phyloP scores from a whole-genome alignment of 495 filamentous ascomycete genomes.

The Xylaria curta region DNA sequence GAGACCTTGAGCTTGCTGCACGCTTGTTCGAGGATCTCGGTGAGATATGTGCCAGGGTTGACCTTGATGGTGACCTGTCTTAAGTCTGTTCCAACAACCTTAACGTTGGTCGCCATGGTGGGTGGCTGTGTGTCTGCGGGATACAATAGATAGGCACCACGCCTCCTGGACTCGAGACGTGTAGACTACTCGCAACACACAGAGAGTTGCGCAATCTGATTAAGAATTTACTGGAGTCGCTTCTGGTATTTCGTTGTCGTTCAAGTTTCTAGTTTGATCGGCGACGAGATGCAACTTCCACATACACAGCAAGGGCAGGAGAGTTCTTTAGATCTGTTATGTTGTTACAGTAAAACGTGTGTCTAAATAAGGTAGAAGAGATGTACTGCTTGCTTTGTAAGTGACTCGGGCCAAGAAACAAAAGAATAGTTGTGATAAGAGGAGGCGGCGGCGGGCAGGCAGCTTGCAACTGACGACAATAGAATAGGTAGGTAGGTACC shows the following conservation, averaged over 20 bases:
- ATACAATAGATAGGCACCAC: not conserved
- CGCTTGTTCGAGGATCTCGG: constrained; percentile 84
- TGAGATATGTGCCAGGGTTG: constrained; percentile 75
- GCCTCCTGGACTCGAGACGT: not conserved
- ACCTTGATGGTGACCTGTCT: constrained; percentile 81
- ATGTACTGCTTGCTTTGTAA: not conserved
- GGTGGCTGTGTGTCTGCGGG: constrained; percentile 25
- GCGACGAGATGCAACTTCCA: not conserved
- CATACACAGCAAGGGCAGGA: not conserved
- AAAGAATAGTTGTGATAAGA: not conserved
- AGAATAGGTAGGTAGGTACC: constrained; percentile 28
- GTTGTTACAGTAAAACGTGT: not conserved
- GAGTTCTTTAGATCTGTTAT: not conserved
- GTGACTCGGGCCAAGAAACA: not conserved
- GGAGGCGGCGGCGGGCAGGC: constrained; percentile 20
- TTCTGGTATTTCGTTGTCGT: not conserved
- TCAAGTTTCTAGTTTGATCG: not conserved
- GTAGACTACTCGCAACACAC: not conserved
- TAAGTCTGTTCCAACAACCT: constrained; percentile 80
- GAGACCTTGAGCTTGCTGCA: constrained; percentile 78
- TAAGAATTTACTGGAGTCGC: not conserved
- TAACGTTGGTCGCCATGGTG: constrained; percentile 85
- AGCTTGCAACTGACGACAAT: constrained; percentile 33
- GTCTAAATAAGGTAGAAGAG: not conserved
- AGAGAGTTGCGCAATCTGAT: not conserved